Evolutionary conservation across 768 basidiomycete genomes (phyloP), one percentile per base, ranked within the genome.

Genomic region (Boletus bicolor): DNA sequence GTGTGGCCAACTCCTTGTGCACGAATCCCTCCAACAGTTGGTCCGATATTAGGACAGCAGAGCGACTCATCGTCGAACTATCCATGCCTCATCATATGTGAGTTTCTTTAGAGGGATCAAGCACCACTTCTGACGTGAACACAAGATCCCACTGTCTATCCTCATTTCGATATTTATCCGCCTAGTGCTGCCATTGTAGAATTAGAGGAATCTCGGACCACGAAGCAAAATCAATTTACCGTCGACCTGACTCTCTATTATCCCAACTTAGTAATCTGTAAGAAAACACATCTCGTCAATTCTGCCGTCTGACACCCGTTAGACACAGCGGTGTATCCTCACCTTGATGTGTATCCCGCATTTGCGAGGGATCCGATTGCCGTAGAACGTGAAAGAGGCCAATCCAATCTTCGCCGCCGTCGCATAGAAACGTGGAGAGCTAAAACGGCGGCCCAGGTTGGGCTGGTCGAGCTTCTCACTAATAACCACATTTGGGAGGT

Each of bases 131-230:
- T 64, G 57, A 75, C 30, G 47, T 66, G 64, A 44, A 45, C 21
- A 66, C 51, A 48, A 79, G 78, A 79, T 64, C 73, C 70, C 11
- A 53, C 69, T 9, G 61, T 57, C 0, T 80, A 81, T 58, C 77
- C 79, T 28, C 57, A 74, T 57, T 63, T 80, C 44, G 63, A 73
- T 37, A 62, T 79, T 10, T 78, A 79, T 59, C 75, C 76, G 9
- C 7, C 45, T 37, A 12, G 9, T n/a, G 42, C 21, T 44, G 21
- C 41, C 36, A 17, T 26, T 8, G 14, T 37, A 32, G 34, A 49
- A n/a, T 12, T 2, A 17, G 39, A 38, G 12, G 53, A 44, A 43
- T 32, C 35, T 17, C 43, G 21, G 48, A 15, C 5, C 30, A 44
- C 34, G n/a, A n/a, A 51, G 39, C 17, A 41, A 19, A 32, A 32